Base-by-base conservation (phyloP, 164 flowering plant genomes). In the Liriodendron chinense region DNA sequence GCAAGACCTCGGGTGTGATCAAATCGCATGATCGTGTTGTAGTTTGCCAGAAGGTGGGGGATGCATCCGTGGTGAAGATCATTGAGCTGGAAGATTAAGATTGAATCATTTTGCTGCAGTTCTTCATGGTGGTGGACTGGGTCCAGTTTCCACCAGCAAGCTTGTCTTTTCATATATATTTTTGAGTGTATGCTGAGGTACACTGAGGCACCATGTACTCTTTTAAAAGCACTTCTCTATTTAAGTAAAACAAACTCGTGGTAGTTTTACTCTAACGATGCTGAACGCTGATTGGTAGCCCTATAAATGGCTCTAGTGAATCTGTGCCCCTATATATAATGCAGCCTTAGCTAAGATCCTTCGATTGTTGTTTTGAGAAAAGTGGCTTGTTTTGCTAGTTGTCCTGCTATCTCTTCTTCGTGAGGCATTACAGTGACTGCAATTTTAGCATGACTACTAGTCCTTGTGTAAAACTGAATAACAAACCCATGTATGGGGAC, bases 21-120 rank as follows among this genome's bases (percentile, higher is more conserved):
- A 94, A 91, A 78, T 82, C 98, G 2, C 98, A 94, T 66, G 98
- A 94, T 64, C 87, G 98, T 12, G 97, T 93, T 24, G 98, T 94
- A 22, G 85, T 94, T 57, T 94, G 95, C 87, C 98, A 94, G 87
- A 94, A 94, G 76, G 89, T 94, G 25, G 98, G 98, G 7, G 98
- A 94, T 85, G 86, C 96, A 22, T 90, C 98, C 10, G 96, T 94
- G 43, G 94, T 94, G 68, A 93, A 93, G 85, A 91, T 93, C 65
- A 89, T 94, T 47, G 97, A 92, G 87, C 91, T 94, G 20, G 97
- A 93, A 76, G 97, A n/a, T n/a, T n/a, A n/a, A n/a, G n/a, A n/a
- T 53, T 16, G 16, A 34, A 34, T 16, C 59, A 53, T 53, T 16
- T 53, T 53, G 3, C 59, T 53, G 1, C 2, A 53, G 59, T 16